Base-by-base conservation (phyloP, 2,329 filamentous ascomycete genomes). In the Colletotrichum sublineola region DNA sequence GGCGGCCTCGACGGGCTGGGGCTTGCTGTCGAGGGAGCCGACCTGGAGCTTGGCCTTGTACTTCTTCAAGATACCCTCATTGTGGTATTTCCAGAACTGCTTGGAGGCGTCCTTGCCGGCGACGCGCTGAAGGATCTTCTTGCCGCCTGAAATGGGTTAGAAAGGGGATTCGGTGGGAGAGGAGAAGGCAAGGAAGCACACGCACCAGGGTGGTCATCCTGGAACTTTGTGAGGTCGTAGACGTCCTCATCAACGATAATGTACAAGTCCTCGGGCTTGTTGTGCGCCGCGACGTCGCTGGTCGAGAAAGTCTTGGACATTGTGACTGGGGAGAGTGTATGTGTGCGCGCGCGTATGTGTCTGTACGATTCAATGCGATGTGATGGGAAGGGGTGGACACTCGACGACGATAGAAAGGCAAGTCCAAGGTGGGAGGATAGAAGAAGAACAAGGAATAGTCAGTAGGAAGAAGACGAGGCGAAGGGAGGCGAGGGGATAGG, bases 241-340 rank as follows among this genome's bases (percentile, higher is more conserved):
- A 98, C 96, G 83, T 98, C 96, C 78, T 95, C 93, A 77, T 98
- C 96, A 76, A 98, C 91, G 75, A 97, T 90, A 79, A 98, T 94
- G 90, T 92, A 98, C 74, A 98, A 87, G 80, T 92, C 92, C 79
- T 94, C 91, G 57, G 92, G 83, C 85, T 96, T 97, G 88, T 94
- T 97, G 84, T 98, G 95, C 84, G 93, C 91, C 80, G 95, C 92
- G 75, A 99, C 96, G 81, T 98, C 95, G 85, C 89, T 89, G 76
- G 91, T 88, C 67, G 92, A 93, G 82, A 97, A 98, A 40, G 90
- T 92, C 85, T 96, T 93, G 63, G 95, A 93, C 96, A 99, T 99
- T 78, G 71, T 73, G 57, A 52, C 88, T 75, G 68, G 33, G 71
- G 20, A 9, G 42, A 5, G 46, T 20, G 46, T 24, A 4, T 5